Conservation (phyloP, 2,329 filamentous ascomycete species). For the Colletotrichum chlorophyti region DNA sequence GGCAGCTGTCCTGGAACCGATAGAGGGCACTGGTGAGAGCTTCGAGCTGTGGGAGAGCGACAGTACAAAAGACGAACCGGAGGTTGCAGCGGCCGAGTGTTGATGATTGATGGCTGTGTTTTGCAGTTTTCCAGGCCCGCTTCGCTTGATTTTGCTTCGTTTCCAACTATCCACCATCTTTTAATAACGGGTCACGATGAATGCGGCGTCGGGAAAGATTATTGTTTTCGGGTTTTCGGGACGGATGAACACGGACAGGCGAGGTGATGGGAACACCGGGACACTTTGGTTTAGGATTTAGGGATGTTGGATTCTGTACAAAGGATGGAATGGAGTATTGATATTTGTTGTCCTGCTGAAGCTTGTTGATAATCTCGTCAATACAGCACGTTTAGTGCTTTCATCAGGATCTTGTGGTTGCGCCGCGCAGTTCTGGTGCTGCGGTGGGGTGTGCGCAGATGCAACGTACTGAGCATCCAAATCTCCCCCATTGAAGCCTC, state of each 20-base stretch:
- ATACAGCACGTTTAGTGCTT: conserved; percentile 5
- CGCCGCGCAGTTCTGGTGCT: neutral
- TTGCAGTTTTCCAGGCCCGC: too few relatives aligned
- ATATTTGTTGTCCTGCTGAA: neutral
- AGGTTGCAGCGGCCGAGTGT: conserved; percentile 36
- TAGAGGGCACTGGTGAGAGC: conserved; percentile 65
- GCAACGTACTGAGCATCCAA: neutral
- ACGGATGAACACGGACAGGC: conserved; percentile 6
- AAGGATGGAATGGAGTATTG: conserved; percentile 16
- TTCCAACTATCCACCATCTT: conserved; percentile 28
- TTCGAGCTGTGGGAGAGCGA: conserved; percentile 77
- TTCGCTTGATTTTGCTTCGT: conserved; percentile 4
- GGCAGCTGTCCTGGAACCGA: conserved; percentile 57
- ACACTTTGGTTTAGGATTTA: conserved; percentile 7
- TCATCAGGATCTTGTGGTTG: neutral
- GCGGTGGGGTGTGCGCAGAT: neutral
- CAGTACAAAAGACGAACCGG: conserved; percentile 65
- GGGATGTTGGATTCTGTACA: conserved; percentile 7
- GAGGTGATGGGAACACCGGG: conserved; percentile 9
- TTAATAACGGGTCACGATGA: conserved; percentile 27
- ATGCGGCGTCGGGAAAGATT: conserved; percentile 24
- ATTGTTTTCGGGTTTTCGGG: neutral
- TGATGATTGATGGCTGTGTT: conserved; percentile 29
- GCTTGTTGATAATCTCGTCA: conserved; percentile 20
- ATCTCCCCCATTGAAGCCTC: too few relatives aligned